Evolutionary conservation across 495 filamentous ascomycete genomes (phyloP).

Genomic region (Penicillium cinerascens): DNA sequence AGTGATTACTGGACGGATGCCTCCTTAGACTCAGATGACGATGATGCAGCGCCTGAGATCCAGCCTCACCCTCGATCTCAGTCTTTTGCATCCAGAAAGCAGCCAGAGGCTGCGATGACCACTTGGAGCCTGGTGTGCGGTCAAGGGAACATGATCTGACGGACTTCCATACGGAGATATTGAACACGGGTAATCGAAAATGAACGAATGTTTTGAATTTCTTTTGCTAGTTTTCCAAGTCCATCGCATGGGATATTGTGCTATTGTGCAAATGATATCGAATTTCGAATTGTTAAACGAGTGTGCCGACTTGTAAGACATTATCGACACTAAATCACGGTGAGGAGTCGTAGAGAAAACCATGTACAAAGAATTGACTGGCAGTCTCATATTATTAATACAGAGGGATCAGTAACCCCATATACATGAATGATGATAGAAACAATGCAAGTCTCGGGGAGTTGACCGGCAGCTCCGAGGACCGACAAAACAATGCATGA

Average conservation of each 20-base stretch:
- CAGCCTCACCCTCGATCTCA: not conserved
- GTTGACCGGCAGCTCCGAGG: constrained; percentile 38
- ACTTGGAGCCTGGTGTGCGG: constrained; percentile 13
- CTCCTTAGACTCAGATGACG: not conserved
- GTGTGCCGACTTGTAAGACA: constrained; percentile 14
- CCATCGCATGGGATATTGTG: not conserved
- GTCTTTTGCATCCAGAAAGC: not conserved
- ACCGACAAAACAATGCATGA: constrained; percentile 14
- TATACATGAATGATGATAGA: constrained; percentile 24
- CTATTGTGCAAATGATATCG: not conserved
- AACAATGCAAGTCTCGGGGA: constrained; percentile 19
- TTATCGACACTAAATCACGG: constrained; percentile 27
- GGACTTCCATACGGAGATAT: too few species aligned
- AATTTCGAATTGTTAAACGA: not conserved
- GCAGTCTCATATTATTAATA: constrained; percentile 30
- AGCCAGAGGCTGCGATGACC: constrained; percentile 1
- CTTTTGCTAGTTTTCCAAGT: not conserved
- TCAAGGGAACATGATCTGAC: constrained; percentile 14
- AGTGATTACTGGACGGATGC: constrained; percentile 14
- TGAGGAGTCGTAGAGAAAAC: constrained; percentile 16
- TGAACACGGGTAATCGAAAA: too few species aligned
- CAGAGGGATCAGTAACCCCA: constrained; percentile 20
- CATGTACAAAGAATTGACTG: constrained; percentile 26
- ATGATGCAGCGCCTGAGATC: not conserved
- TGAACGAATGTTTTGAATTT: not conserved